These are phyloP conservation scores for Salix dunnii DNA, from an alignment of 345 rosid genomes.

Conservation along the genomic window DNA sequence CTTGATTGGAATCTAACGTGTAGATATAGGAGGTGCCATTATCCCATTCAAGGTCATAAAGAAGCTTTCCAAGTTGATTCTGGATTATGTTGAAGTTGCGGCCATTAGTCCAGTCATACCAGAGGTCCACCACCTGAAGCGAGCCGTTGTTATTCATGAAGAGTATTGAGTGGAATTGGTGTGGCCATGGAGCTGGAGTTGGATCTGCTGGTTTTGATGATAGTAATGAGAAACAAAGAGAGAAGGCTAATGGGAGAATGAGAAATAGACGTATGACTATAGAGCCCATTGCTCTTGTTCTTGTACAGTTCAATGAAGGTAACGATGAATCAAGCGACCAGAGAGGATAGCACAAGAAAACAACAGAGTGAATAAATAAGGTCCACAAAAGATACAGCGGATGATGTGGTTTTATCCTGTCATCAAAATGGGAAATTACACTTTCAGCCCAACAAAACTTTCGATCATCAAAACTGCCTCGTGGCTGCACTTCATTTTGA, in stretches of 20 bases:
- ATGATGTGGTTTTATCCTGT: neutral
- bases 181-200: conserved; percentile 59
- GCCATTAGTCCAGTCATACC: conserved; percentile 68
- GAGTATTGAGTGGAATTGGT: conserved; percentile 53
- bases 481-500: neutral
- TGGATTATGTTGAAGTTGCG: conserved; percentile 73
- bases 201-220: conserved; percentile 33
- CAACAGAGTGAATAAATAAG: neutral
- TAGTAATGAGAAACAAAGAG: neutral
- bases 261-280: neutral
- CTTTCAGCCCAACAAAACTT: neutral
- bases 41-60: conserved; percentile 62
- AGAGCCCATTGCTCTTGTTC: conserved; percentile 13
- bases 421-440: neutral
- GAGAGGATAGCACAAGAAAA: neutral
- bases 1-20: conserved; percentile 36
- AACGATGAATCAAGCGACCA: neutral
- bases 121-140: conserved; percentile 55
- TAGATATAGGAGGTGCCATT: conserved; percentile 57
- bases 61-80: conserved; percentile 50
- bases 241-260: conserved; percentile 1
- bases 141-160: conserved; percentile 57
- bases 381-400: neutral
- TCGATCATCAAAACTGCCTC: neutral
- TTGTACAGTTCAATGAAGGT: neutral